phyloP scores from a whole-genome alignment of 1,284 basidiomycete species.

The Pyrrhoderma lamaoense region DNA sequence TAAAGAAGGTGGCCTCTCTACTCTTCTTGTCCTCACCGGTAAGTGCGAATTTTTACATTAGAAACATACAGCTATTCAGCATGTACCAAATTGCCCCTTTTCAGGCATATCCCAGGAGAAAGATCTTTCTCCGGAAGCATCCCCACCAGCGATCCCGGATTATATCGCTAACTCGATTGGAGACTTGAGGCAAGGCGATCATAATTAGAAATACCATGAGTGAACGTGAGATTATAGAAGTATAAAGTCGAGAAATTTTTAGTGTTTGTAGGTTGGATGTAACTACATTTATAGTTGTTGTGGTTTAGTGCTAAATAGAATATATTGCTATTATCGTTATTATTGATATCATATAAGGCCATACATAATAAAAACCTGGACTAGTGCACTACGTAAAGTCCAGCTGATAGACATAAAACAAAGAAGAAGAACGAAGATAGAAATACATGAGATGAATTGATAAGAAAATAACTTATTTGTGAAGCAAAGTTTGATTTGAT shows the following conservation, averaged over 20 bases:
- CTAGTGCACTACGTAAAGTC: too few relatives aligned
- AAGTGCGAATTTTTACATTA: background rate
- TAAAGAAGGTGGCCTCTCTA: constrained; percentile 76
- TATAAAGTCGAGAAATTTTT: too few relatives aligned
- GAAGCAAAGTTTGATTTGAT: background rate
- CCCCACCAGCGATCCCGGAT: constrained; percentile 69
- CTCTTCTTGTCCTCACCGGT: constrained; percentile 93
- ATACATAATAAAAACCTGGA: too few relatives aligned
- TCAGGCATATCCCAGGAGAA: constrained; percentile 67
- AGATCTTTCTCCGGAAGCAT: constrained; percentile 65
- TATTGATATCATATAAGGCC: too few relatives aligned
- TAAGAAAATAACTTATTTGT: background rate
- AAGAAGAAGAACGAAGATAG: background rate
- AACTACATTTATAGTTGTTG: too few relatives aligned
- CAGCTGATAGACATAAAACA: too few relatives aligned
- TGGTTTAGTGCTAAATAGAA: too few relatives aligned
- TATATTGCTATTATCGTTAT: too few relatives aligned
- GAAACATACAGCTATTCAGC: background rate
- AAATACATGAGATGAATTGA: background rate
- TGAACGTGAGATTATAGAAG: too few relatives aligned
- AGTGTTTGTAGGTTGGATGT: too few relatives aligned
- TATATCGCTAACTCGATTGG: constrained; percentile 76
- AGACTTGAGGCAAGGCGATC: constrained; percentile 43
- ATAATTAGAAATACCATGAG: background rate
- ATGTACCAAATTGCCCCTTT: constrained; percentile 1